Evolutionary conservation across 202 grass and related monocot species (phyloP), one percentile per base, ranked within the genome.

Genomic region (Carex sylvatica): DNA sequence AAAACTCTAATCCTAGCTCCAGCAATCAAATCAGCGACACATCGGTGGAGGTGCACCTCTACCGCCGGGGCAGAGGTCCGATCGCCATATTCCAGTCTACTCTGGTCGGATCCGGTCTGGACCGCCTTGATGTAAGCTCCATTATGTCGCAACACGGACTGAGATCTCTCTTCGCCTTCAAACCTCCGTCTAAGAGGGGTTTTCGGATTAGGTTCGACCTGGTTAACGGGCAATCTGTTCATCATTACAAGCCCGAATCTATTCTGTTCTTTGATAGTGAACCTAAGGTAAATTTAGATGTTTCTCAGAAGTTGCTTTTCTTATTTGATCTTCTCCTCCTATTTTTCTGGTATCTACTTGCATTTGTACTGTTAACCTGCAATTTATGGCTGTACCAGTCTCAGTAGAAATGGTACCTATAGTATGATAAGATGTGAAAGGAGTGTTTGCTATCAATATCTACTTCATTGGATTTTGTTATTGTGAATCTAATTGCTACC

Each of bases 21-120:
- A 19, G 69, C 3, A 83, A 58, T n/a, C 84, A 82, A 42, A 38
- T 30, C 74, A 24, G 22, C 13, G 11, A 58, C 2, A 78, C 33
- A 55, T 90, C 64, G 61, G 90, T 96, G 76, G 90, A 96, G 87
- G 86, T 96, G 83, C 85, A 86, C 23, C 88, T 96, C 47, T 93
- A 88, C 77, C 86, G 90, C 54, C 88, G 59, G 14, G 83, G 90
- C n/a, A 78, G 79, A 54, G 93, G 93, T 13, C 90, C 90, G 62
- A 82, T 78, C 20, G 65, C 84, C 10, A 66, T 92, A 70, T 92
- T 91, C 93, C 86, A 49, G 42, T 92, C 90, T 66, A 10, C 11
- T 62, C 86, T 92, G 31, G 55, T 54, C 12, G 93, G 90, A 40
- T 80, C 90, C 33, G 69, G 82, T 70, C 70, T 61, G 11, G 86